Base-by-base conservation (phyloP, 2,329 filamentous ascomycete species). In the Helotiales sp. region DNA sequence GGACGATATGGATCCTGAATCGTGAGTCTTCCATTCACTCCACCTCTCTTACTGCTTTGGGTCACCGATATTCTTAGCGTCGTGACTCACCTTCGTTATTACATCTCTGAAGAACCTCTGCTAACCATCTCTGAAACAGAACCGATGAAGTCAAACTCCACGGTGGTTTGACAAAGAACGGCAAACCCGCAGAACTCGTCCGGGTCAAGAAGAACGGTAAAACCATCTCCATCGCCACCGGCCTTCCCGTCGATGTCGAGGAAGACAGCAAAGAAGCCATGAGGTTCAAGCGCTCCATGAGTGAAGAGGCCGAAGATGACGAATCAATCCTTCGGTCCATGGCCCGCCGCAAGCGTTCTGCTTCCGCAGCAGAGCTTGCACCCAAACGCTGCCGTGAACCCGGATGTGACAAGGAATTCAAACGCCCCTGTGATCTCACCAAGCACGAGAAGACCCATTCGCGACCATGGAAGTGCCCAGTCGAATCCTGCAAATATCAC, bases 401-500 rank as follows among this genome's bases (percentile, higher is more conserved):
- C 5, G 84, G 84, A 38, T 98, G 93, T 77, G 86, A 85, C 74
- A 97, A 96, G 77, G 86, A 93, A 74, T 98, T 98, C 79, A 96
- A 95, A 76, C 88, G 95, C 61, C 91, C 91, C n/a, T 98, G 95
- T 75, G 95, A 99, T 73, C 79, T 98, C 58, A 97, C 92, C 65
- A 98, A 98, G 80, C 95, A 99, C 76, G 90, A 96, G 77, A 99
- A 98, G 81, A 98, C 93, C 0, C 95, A 99, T 74, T 92, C 91
- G 55, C 90, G 95, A 33, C 95, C 93, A 9, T 97, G 90, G 89
- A 99, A 99, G 79, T 99, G 95, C 75, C 83, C 86, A 6, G 79
- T 90, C 22, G 71, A 82, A 38, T 86, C 84, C 46, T 98, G 95
- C 89, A 96, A 96, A 72, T 98, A 96, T 74, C 86, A 90, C 72